Base-by-base conservation (phyloP, 1,284 basidiomycete species). In the Cutaneotrichosporon sp. region DNA sequence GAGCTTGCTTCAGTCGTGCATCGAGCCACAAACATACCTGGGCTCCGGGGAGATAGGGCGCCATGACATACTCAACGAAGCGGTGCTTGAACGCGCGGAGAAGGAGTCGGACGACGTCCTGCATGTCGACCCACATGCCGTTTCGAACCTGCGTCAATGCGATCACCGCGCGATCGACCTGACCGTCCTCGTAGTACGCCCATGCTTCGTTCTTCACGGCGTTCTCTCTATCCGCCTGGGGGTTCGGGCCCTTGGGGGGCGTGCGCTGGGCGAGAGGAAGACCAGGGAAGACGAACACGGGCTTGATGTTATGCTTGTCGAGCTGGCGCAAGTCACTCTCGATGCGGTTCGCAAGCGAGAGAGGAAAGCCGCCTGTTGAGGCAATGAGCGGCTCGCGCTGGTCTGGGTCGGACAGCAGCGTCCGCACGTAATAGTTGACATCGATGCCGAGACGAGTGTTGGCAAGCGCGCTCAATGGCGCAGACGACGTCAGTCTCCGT, bases 391-490 rank as follows among this genome's bases (percentile, higher is more conserved):
- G 91, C 82, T 99, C 95, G 50, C 90, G 86, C 14, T 84, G 82
- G 9, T 88, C 85, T 0, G 91, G 86, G 65, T 84, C 86, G 64
- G 92, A 89, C 32, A 90, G 88, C 68, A 99, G 85, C 62, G 86
- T 84, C 60, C 89, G 86, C 55, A 99, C 85, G 81, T 98, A 99
- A 81, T 90, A 88, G 16, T 91, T 89, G 8, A 94, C 92, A 84
- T 99, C 97, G 77, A 99, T 98, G 56, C 96, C 96, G 32, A 99
- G 88, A 60, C 97, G 90, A 60, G 95, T 92, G 79, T 97, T 92
- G 56, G 90, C 87, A 61, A 99, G 85, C 7, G 90, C 87, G 65
- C 86, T 88, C 61, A 99, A 86, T 31, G 92, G 88, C 60, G 90
- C 87, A 56, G 88, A 89, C 80, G 92, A 89, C 66, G 90, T 81